These are phyloP conservation scores for Piromyces finnis DNA, from an alignment of 192 early-diverging fungal genomes.

Conservation along the genomic window DNA sequence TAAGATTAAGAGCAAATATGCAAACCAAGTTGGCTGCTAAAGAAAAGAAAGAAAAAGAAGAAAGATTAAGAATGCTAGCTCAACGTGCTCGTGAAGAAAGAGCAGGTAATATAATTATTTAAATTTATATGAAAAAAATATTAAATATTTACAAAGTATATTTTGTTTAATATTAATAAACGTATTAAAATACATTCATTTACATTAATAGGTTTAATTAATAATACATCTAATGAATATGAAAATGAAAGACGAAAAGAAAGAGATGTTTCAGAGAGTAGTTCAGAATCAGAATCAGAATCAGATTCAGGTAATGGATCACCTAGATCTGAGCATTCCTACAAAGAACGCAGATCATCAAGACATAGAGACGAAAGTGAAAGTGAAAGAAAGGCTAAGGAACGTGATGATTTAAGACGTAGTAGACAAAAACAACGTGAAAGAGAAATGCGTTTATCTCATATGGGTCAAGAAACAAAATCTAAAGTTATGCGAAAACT, in stretches of 20 bases:
- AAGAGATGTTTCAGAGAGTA: not conserved
- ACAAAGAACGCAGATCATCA: constrained; percentile 14
- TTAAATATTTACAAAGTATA: too few relatives aligned
- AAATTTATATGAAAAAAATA: too few relatives aligned
- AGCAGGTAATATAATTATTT: constrained; percentile 12
- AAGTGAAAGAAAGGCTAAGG: constrained; percentile 27
- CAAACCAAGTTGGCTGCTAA: constrained; percentile 79
- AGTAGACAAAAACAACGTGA: constrained; percentile 73
- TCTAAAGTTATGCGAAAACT: constrained; percentile 50
- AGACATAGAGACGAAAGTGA: constrained; percentile 31
- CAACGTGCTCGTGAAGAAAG: constrained; percentile 86
- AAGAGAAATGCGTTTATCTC: constrained; percentile 63
- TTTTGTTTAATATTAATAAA: too few relatives aligned
- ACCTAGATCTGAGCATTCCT: constrained; percentile 10
- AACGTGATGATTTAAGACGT: constrained; percentile 74
- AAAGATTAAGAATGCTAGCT: constrained; percentile 70
- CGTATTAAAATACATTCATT: too few relatives aligned
- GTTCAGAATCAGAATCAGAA: constrained; percentile 8
- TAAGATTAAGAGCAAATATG: constrained; percentile 76
- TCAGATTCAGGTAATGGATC: constrained; percentile 1
- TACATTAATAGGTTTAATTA: not conserved
- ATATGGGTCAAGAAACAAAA: constrained; percentile 75
- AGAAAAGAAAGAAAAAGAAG: constrained; percentile 87
- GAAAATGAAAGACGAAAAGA: not conserved
- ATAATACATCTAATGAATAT: not conserved